phyloP scores from a whole-genome alignment of 768 basidiomycete genomes.

The Agrocybe praecox region DNA sequence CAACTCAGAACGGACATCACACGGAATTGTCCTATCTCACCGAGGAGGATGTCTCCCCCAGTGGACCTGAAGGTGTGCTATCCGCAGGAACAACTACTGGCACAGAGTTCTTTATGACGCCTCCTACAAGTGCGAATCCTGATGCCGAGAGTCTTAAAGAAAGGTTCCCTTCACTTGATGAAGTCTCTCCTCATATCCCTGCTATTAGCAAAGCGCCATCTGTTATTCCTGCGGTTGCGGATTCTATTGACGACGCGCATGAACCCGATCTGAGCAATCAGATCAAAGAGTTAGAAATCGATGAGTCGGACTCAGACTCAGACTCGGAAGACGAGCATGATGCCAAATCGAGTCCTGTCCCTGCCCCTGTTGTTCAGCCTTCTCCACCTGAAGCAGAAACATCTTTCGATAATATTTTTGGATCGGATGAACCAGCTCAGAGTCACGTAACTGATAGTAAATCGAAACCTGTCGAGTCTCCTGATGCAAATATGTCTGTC shows the following conservation, averaged over 20 bases:
- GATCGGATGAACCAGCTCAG: constrained; percentile 12
- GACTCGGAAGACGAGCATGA: constrained; percentile 49
- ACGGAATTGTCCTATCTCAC: constrained; percentile 16
- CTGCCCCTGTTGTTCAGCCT: background rate
- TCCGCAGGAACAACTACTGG: constrained; percentile 36
- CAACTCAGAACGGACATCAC: constrained; percentile 6
- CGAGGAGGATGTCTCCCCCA: constrained; percentile 1
- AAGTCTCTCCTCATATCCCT: constrained; percentile 40
- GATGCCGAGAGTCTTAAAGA: constrained; percentile 16
- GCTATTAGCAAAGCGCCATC: constrained; percentile 31
- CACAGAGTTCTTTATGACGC: constrained; percentile 63
- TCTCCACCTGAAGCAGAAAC: background rate
- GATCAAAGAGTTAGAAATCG: constrained; percentile 59
- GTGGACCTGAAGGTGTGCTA: constrained; percentile 4
- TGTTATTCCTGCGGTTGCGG: constrained; percentile 14
- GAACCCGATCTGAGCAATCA: constrained; percentile 56
- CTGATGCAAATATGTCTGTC: constrained; percentile 17
- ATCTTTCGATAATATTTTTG: constrained; percentile 28
- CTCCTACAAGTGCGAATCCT: constrained; percentile 44
- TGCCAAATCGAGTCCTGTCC: constrained; percentile 19
- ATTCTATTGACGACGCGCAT: constrained; percentile 22
- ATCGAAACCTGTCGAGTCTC: constrained; percentile 6
- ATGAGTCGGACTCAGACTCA: constrained; percentile 58
- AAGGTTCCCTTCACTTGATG: constrained; percentile 35
- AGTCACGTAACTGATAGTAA: background rate